A percentile compares a stretch with the other conserved stretches of the same genome.
Evolutionary conservation across 176 grass and related monocot genomes (phyloP).

Genomic region (Triticum monococcum): DNA sequence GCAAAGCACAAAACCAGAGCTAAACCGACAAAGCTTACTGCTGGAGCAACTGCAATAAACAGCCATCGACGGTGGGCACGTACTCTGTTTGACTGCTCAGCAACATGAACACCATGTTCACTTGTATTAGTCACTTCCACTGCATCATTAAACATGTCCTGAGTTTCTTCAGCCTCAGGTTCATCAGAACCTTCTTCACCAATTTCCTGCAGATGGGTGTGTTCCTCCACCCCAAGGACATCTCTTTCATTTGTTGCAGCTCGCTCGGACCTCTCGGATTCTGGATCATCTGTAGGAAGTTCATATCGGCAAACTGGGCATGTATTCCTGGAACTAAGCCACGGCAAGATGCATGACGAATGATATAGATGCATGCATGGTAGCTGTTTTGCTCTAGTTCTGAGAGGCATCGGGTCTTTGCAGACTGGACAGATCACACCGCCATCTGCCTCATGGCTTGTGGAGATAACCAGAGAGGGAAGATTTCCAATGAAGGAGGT

Average conservation of each 20-base stretch:
- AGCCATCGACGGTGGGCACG: slow-evolving; percentile 42
- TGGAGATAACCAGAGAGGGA: slow-evolving; percentile 60
- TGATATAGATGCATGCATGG: slow-evolving; percentile 86
- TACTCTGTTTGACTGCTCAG: slow-evolving; percentile 39
- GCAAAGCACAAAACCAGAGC: slow-evolving; percentile 82
- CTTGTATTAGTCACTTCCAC: slow-evolving; percentile 13
- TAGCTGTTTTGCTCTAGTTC: slow-evolving; percentile 59
- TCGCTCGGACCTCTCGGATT: slow-evolving; percentile 65
- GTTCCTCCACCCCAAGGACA: slow-evolving; percentile 12
- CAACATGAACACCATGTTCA: slow-evolving; percentile 22
- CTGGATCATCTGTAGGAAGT: slow-evolving; percentile 68
- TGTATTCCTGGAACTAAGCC: slow-evolving; percentile 78
- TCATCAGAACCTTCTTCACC: slow-evolving; percentile 45
- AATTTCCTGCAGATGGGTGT: neutral
- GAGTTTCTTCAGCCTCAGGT: slow-evolving; percentile 32
- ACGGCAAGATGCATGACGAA: slow-evolving; percentile 74
- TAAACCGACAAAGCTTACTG: slow-evolving; percentile 73
- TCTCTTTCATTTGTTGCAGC: slow-evolving; percentile 28
- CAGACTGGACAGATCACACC: slow-evolving; percentile 76
- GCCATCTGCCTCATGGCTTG: slow-evolving; percentile 46
- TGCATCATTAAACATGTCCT: slow-evolving; percentile 14
- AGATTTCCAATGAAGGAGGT: slow-evolving; percentile 49
- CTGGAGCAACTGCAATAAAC: slow-evolving; percentile 62
- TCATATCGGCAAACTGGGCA: slow-evolving; percentile 91
- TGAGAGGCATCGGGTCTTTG: slow-evolving; percentile 60